Conservation (phyloP, 2,329 filamentous ascomycete species). For the Diaporthe citriasiana region DNA sequence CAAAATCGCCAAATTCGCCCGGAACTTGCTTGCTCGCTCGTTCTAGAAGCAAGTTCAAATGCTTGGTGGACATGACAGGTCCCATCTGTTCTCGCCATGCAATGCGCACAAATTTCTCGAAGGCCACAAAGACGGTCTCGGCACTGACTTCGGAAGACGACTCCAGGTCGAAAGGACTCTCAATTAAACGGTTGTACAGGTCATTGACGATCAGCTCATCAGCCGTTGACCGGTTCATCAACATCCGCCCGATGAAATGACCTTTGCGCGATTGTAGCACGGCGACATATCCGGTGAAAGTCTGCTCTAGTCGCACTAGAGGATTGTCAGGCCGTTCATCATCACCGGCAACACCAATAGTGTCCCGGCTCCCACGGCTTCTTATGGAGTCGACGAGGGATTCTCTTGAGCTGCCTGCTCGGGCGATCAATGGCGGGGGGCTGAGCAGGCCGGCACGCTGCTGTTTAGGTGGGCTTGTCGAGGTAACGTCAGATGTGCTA, state of each 20-base stretch:
- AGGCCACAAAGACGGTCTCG: slow-evolving; percentile 90
- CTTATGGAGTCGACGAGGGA: slow-evolving; percentile 69
- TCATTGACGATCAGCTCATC: slow-evolving; percentile 90
- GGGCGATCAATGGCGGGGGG: slow-evolving; percentile 37
- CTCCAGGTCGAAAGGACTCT: slow-evolving; percentile 84
- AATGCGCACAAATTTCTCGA: slow-evolving; percentile 91
- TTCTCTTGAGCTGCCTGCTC: slow-evolving; percentile 46
- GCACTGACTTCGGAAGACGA: slow-evolving; percentile 81
- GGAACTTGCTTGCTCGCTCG: slow-evolving; percentile 76
- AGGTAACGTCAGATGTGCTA: slow-evolving; percentile 62
- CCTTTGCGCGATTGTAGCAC: slow-evolving; percentile 88
- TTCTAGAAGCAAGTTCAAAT: slow-evolving; percentile 81
- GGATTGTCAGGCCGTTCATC: slow-evolving; percentile 73
- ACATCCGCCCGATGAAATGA: slow-evolving; percentile 83
- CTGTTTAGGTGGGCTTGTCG: slow-evolving; percentile 55
- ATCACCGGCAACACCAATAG: slow-evolving; percentile 59
- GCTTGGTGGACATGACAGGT: slow-evolving; percentile 80
- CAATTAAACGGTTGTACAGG: slow-evolving; percentile 88
- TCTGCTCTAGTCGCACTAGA: slow-evolving; percentile 83
- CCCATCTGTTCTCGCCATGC: slow-evolving; percentile 94
- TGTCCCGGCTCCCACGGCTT: slow-evolving; percentile 62
- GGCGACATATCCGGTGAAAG: slow-evolving; percentile 85
- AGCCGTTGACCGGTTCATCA: slow-evolving; percentile 77
- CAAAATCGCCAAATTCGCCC: slow-evolving; percentile 80
- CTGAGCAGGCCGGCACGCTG: slow-evolving; percentile 53